Percentiles rank a stretch among this genome's conserved stretches.
Evolutionary conservation across 2,329 filamentous ascomycete species (phyloP).

Genomic region (Xenoacremonium recifei): DNA sequence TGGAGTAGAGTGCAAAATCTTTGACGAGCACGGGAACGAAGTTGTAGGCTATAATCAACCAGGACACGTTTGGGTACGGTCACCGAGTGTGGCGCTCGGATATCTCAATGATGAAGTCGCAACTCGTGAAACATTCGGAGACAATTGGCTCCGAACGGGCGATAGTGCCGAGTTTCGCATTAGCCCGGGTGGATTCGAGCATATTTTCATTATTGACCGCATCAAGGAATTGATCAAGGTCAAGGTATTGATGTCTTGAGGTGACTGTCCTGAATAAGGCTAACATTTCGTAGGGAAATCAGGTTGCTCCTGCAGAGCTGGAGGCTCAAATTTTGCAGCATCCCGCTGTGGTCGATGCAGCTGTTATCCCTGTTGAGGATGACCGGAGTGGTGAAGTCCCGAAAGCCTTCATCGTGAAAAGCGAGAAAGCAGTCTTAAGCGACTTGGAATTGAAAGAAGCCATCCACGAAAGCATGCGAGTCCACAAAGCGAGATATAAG

Average conservation of each 20-base stretch:
- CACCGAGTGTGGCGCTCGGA: neutral
- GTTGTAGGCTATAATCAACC: neutral
- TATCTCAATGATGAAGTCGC: neutral
- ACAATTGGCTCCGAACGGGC: neutral
- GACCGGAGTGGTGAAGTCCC: slow-evolving; percentile 54
- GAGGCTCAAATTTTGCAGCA: slow-evolving; percentile 43
- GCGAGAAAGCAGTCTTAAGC: neutral
- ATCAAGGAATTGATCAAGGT: neutral
- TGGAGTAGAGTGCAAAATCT: slow-evolving; percentile 48
- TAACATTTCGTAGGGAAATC: slow-evolving; percentile 39
- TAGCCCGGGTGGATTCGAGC: neutral
- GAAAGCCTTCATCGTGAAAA: slow-evolving; percentile 46
- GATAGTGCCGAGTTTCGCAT: neutral
- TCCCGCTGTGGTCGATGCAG: slow-evolving; percentile 57
- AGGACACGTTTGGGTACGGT: neutral
- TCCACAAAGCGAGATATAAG: neutral
- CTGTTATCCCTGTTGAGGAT: slow-evolving; percentile 63
- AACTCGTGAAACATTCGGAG: neutral
- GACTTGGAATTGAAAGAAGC: neutral
- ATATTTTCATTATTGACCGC: neutral
- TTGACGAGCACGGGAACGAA: neutral
- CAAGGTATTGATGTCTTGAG: slow-evolving; percentile 38
- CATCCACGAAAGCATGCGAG: neutral
- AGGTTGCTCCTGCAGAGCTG: slow-evolving; percentile 71
- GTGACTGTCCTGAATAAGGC: neutral